A percentile compares a stretch with the other conserved stretches of the same genome.
These are phyloP conservation scores for Rhizophagus sp. DNA, from an alignment of 192 early-diverging fungal species.

Conservation along the genomic window DNA sequence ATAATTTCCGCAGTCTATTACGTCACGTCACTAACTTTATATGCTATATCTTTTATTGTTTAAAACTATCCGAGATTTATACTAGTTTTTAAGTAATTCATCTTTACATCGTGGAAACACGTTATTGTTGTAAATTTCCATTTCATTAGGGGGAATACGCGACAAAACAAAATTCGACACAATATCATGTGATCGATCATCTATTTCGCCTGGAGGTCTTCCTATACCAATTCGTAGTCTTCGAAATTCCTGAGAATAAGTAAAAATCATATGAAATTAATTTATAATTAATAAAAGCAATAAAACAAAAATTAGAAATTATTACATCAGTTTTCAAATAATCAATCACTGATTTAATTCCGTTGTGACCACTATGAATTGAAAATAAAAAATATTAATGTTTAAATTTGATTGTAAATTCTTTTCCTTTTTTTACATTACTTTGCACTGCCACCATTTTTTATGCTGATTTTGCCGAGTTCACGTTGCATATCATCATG, in stretches of 20 bases:
- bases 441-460: conserved; percentile 63
- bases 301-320: not conserved
- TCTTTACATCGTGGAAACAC: conserved; percentile 27
- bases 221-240: conserved; percentile 73
- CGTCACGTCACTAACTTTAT: no score
- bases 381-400: not conserved
- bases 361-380: conserved; percentile 66
- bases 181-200: conserved; percentile 37
- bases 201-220: conserved; percentile 42
- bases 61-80: no score
- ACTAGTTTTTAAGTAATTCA: conserved; percentile 5
- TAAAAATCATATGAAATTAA: no score
- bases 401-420: not conserved
- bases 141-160: conserved; percentile 51
- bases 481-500: conserved; percentile 76
- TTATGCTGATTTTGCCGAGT: conserved; percentile 62
- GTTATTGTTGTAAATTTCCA: conserved; percentile 44
- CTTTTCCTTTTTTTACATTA: conserved; percentile 20
- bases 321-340: conserved; percentile 46
- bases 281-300: not conserved
- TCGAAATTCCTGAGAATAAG: conserved; percentile 42
- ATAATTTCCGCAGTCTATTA: no score
- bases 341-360: conserved; percentile 66
- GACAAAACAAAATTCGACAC: conserved; percentile 63
- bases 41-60: no score